Evolutionary conservation across 106 monocot species (phyloP).

Genomic region (Dendrobium huoshanense): DNA sequence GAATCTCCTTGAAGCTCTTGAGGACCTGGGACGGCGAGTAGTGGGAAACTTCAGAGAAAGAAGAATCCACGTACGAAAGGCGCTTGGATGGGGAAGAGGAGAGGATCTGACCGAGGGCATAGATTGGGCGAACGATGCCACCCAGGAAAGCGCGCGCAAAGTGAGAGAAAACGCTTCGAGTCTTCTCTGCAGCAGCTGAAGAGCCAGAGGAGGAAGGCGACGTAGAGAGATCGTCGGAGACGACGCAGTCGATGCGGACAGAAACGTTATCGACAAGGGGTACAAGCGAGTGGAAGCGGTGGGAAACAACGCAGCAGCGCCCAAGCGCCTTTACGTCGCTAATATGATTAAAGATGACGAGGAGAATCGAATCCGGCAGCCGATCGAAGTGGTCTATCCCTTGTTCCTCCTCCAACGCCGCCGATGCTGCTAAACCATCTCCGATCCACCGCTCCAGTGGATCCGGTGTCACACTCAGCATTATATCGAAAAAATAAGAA

Average conservation of each 20-base stretch:
- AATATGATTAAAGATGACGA: slow-evolving; percentile 38
- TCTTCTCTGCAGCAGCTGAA: slow-evolving; percentile 18
- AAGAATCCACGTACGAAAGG: neutral
- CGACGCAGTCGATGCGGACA: slow-evolving; percentile 82
- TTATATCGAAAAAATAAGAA: neutral
- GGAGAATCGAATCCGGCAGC: slow-evolving; percentile 43
- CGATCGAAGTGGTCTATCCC: slow-evolving; percentile 48
- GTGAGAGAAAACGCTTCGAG: slow-evolving; percentile 24
- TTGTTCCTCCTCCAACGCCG: neutral
- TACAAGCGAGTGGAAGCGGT: slow-evolving; percentile 53
- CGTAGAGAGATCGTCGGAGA: slow-evolving; percentile 48
- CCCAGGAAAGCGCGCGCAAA: slow-evolving; percentile 39
- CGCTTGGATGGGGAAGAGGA: neutral
- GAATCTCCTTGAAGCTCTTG: slow-evolving; percentile 40
- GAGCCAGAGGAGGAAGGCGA: slow-evolving; percentile 17
- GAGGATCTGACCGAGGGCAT: slow-evolving; percentile 45
- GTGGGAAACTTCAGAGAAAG: slow-evolving; percentile 38
- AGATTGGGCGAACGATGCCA: slow-evolving; percentile 36
- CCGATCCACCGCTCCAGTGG: neutral
- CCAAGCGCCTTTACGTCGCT: slow-evolving; percentile 54
- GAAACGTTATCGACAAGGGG: slow-evolving; percentile 60
- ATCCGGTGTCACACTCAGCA: neutral
- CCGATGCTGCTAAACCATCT: neutral
- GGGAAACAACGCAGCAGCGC: slow-evolving; percentile 49
- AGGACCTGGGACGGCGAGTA: slow-evolving; percentile 68